Evolutionary conservation across 495 filamentous ascomycete genomes (phyloP), one percentile per base, ranked within the genome.

Genomic region (Penicillium waksmanii): DNA sequence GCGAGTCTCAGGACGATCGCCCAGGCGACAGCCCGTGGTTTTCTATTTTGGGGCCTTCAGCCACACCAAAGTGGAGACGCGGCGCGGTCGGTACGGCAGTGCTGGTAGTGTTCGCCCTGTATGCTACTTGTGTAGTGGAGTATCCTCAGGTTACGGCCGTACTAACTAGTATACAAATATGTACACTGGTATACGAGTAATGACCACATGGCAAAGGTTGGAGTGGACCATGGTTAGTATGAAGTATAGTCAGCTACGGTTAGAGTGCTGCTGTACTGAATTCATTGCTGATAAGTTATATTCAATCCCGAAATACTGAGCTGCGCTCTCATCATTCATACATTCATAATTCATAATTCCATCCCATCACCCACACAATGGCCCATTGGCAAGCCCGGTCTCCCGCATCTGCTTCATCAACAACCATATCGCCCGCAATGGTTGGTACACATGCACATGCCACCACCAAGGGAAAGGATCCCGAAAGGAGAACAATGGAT

Each of bases 381-480:
- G 33, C 49, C 53, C 57, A 44, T 15, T 40, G 18, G 27, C 51
- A 56, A 68, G 33, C 50, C 60, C 57, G 3, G 53, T 55, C 17
- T 44, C 65, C 21, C 64, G 59, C 8, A 48, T 62, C 35, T 66
- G 63, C 55, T 68, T 68, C 55, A 73, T 18, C 15, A 72, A 55
- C 43, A 66, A 8, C 58, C 69, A 71, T 3, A 74, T 36, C 57
- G 74, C 73, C 7, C 60, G 66, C 51, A 78, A 50, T 1, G 76
- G 77, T 36, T 64, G 66, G 48, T 68, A 76, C 25, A 80, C 50
- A 67, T 80, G 77, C 3, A 64, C 61, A 63, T 80, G 62, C 77
- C 77, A 80, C 77, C 77, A 80, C 77, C 77, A 80, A 9, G 77
- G 77, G 21, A 80, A 25, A 13, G 77, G 77, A 56, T 80, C 77